Evolutionary conservation across 2,329 filamentous ascomycete genomes (phyloP).

Genomic region (Epichloe sp.): DNA sequence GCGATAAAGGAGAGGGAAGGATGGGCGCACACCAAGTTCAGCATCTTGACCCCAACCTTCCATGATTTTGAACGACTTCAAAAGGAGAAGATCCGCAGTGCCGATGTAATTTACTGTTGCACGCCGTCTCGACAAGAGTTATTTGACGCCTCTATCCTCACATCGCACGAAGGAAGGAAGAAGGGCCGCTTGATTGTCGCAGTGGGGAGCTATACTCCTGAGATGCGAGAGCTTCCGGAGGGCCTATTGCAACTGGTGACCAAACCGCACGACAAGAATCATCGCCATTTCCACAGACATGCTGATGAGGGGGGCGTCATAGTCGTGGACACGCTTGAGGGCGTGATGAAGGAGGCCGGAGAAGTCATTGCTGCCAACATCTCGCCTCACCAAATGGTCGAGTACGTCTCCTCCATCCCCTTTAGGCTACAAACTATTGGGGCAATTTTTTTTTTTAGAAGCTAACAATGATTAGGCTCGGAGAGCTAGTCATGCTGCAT

Average conservation of each 20-base stretch:
- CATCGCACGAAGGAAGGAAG: constrained; percentile 52
- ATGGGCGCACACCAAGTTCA: constrained; percentile 54
- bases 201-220: constrained; percentile 52
- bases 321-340: constrained; percentile 65
- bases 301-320: constrained; percentile 51
- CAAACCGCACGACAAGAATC: constrained; percentile 27
- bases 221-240: constrained; percentile 75
- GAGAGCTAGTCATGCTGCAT: constrained; percentile 59
- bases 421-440: not conserved
- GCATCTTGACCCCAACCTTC: constrained; percentile 54
- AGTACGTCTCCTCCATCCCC: constrained; percentile 35
- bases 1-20: constrained; percentile 42
- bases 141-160: constrained; percentile 63
- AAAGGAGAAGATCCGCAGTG: constrained; percentile 55
- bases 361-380: constrained; percentile 74
- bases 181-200: constrained; percentile 62
- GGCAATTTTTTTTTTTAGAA: not conserved
- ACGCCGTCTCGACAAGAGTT: constrained; percentile 63
- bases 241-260: constrained; percentile 57
- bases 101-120: constrained; percentile 80
- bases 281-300: constrained; percentile 54
- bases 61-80: constrained; percentile 53
- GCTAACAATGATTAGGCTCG: constrained; percentile 37
- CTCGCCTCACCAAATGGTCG: constrained; percentile 62
- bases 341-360: constrained; percentile 69